phyloP scores from a whole-genome alignment of 2,329 filamentous ascomycete species.

The Aureobasidium zeae region DNA sequence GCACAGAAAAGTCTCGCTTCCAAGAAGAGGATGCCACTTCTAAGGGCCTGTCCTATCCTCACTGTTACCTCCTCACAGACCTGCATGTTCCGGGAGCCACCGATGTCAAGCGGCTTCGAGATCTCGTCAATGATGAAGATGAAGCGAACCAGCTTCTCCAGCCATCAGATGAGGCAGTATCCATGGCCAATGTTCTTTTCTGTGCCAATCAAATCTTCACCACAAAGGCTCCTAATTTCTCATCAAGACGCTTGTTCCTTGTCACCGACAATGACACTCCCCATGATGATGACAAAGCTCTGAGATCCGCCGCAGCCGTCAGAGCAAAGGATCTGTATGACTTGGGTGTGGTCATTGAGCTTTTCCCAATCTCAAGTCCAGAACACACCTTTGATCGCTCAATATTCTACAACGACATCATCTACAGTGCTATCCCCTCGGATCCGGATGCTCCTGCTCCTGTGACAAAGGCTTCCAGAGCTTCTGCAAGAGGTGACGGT shows the following conservation, averaged over 20 bases:
- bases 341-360: slow-evolving; percentile 78
- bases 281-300: slow-evolving; percentile 60
- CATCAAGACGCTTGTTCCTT: slow-evolving; percentile 84
- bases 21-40: slow-evolving; percentile 54
- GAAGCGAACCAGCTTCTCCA: slow-evolving; percentile 59
- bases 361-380: slow-evolving; percentile 75
- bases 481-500: slow-evolving; percentile 62
- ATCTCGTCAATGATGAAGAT: slow-evolving; percentile 68
- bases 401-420: slow-evolving; percentile 93
- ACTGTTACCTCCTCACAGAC: slow-evolving; percentile 86
- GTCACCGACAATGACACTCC: slow-evolving; percentile 92
- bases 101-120: slow-evolving; percentile 72
- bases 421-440: slow-evolving; percentile 65
- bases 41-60: slow-evolving; percentile 61
- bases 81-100: slow-evolving; percentile 78
- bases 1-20: slow-evolving; percentile 76
- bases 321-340: slow-evolving; percentile 93
- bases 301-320: slow-evolving; percentile 68
- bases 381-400: slow-evolving; percentile 66
- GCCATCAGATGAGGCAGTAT: slow-evolving; percentile 58
- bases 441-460: slow-evolving; percentile 59
- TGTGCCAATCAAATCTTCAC: slow-evolving; percentile 96
- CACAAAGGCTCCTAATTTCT: slow-evolving; percentile 87
- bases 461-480: slow-evolving; percentile 46
- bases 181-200: slow-evolving; percentile 85